Base-by-base conservation (phyloP, 495 filamentous ascomycete species). In the Physcia stellaris region DNA sequence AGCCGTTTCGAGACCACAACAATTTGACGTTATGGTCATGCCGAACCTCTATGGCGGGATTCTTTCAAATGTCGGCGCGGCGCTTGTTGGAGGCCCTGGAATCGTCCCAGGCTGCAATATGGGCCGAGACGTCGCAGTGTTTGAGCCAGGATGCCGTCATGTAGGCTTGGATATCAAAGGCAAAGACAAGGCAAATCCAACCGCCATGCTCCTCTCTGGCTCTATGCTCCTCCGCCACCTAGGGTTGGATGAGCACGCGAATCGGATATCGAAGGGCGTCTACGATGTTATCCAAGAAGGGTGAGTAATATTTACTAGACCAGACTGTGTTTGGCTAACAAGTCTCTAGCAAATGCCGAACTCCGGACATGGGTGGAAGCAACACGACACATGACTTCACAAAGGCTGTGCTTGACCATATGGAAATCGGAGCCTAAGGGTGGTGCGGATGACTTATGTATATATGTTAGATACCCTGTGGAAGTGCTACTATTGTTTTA, bases 11-110 rank as follows among this genome's bases (percentile, higher is more conserved):
- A 68, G 73, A 38, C 90, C 90, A 42, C 90, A 98, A 68, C 90
- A 98, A 64, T 96, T 96, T 55, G 92, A 96, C 60, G 90, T 98
- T 47, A 83, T 98, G 83, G 90, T 98, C 57, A 98, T 98, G 90
- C 90, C 90, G 41, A 98, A 98, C 67, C 67, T 98, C 55, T 98
- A 98, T 68, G 90, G 90, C 60, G 92, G 92, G 48, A 98, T 98
- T 53, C 68, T 98, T 42, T 96, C 92, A 62, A 98, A 98, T 72
- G 88, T 98, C 51, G 92, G 86, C 52, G 90, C 90, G 53, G 90
- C 90, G 41, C 80, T 98, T n/a, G 90, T 98, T 52, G 90, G 90
- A 58, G 90, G 90, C 30, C 90, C 90, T 19, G 90, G 90, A 64
- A 80, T 98, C 39, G 88, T 98, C 35, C 90, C 90, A 41, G 90